Percentiles rank a stretch among this genome's conserved stretches.
Conservation (phyloP, 805 yeast species). For the Kodamaea neixiangensis region DNA sequence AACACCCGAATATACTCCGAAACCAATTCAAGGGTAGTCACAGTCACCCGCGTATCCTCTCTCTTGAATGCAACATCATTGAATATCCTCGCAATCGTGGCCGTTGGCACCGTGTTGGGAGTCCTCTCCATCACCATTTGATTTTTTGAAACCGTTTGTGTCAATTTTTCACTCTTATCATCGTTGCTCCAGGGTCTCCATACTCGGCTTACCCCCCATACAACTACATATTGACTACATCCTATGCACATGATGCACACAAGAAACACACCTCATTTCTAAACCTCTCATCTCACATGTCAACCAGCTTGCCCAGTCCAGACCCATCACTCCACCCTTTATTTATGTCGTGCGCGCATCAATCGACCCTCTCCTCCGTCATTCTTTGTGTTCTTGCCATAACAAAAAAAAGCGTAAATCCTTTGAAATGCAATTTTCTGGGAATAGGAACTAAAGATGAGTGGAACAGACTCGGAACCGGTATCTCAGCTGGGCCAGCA, state of each 20-base stretch:
- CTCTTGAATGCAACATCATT: conserved; percentile 52
- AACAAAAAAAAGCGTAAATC: not conserved
- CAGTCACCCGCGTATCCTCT: conserved; percentile 47
- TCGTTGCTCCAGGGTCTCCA: no score
- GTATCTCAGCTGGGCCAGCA: not conserved
- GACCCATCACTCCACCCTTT: not conserved
- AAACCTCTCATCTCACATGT: no score
- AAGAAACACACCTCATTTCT: no score
- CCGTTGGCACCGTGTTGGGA: conserved; percentile 8
- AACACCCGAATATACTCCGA: conserved; percentile 58
- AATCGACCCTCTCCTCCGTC: not conserved
- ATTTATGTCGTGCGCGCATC: not conserved
- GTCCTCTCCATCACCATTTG: not conserved
- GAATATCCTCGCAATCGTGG: conserved; percentile 52
- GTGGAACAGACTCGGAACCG: not conserved
- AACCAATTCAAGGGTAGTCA: conserved; percentile 49
- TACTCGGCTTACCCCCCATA: no score
- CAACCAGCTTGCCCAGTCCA: no score
- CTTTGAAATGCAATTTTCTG: not conserved
- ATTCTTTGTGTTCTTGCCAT: not conserved
- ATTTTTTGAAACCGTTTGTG: no score
- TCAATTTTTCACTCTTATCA: no score
- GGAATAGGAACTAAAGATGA: not conserved
- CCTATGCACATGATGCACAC: no score
- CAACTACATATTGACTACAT: no score